Evolutionary conservation across 352 stramenopile species (phyloP).

Genomic region (Phytophthora niederhauseri): DNA sequence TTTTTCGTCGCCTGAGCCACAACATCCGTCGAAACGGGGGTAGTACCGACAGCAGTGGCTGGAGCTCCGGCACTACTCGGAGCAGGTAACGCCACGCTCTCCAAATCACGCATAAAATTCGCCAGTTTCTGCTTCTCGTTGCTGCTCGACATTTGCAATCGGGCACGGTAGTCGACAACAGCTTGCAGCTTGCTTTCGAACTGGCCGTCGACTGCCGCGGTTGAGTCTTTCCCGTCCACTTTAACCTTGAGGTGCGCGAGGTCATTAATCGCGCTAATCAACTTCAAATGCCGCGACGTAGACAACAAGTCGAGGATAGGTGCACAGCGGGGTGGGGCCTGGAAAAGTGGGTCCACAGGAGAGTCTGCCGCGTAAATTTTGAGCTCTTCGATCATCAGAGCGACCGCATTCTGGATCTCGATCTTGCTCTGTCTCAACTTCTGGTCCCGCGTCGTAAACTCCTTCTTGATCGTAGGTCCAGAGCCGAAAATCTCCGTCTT

Average conservation of each 20-base stretch:
- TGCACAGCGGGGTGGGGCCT: constrained; percentile 55
- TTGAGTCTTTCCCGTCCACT: constrained; percentile 26
- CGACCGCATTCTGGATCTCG: constrained; percentile 60
- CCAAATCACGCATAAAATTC: constrained; percentile 47
- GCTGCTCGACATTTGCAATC: constrained; percentile 70
- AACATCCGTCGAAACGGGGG: constrained; percentile 6
- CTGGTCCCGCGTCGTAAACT: constrained; percentile 79
- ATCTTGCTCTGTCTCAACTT: constrained; percentile 62
- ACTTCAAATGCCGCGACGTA: constrained; percentile 72
- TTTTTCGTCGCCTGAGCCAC: constrained; percentile 5
- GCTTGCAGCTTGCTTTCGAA: constrained; percentile 70
- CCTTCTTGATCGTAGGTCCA: constrained; percentile 71
- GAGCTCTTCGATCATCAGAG: constrained; percentile 72
- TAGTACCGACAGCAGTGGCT: constrained; percentile 2
- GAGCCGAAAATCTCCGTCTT: constrained; percentile 62
- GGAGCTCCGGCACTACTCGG: not conserved
- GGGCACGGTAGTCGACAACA: constrained; percentile 74
- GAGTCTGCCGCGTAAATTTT: constrained; percentile 64
- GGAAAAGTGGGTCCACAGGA: constrained; percentile 52
- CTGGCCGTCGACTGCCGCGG: constrained; percentile 30
- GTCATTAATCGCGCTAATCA: constrained; percentile 77
- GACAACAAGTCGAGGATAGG: constrained; percentile 73
- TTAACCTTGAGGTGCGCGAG: constrained; percentile 67
- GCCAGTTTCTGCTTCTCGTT: constrained; percentile 76
- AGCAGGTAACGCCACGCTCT: constrained; percentile 10